Percentiles rank a stretch among this genome's conserved stretches.
phyloP scores from a whole-genome alignment of 108 stramenopile species.

The Cylindrotheca closterium region DNA sequence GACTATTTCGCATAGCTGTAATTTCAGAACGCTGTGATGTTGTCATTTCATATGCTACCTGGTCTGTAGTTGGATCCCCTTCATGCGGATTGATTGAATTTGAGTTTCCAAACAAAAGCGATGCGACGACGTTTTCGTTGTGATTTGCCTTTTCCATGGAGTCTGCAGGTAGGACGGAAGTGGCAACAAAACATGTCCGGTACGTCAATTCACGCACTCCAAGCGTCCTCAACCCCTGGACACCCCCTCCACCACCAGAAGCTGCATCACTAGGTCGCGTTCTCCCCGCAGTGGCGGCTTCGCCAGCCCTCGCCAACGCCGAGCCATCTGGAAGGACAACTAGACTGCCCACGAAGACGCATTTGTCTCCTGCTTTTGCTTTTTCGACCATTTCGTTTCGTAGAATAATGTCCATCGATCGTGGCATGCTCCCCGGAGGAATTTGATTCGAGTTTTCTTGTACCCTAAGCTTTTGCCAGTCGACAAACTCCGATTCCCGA shows the following conservation, averaged over 20 bases:
- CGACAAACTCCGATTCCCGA: slow-evolving; percentile 78
- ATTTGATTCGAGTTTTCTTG: slow-evolving; percentile 98
- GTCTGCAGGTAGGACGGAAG: slow-evolving; percentile 76
- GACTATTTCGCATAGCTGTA: slow-evolving; percentile 67
- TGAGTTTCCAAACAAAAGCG: slow-evolving; percentile 25
- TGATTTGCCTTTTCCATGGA: slow-evolving; percentile 32
- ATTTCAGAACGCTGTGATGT: slow-evolving; percentile 87
- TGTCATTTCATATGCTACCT: slow-evolving; percentile 86
- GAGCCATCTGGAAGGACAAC: slow-evolving; percentile 94
- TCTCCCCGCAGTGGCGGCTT: slow-evolving; percentile 44
- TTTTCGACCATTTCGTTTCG: slow-evolving; percentile 97
- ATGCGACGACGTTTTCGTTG: slow-evolving; percentile 46
- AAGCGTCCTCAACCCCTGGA: slow-evolving; percentile 85
- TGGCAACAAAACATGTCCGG: slow-evolving; percentile 92
- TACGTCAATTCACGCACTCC: slow-evolving; percentile 98
- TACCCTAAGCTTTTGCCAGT: slow-evolving; percentile 97
- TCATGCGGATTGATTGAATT: slow-evolving; percentile 6
- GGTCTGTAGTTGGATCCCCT: slow-evolving; percentile 67
- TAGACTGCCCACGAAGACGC: slow-evolving; percentile 87
- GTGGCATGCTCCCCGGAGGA: slow-evolving; percentile 97
- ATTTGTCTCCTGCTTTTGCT: slow-evolving; percentile 96
- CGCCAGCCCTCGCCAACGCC: slow-evolving; percentile 87
- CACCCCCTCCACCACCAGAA: slow-evolving; percentile 80
- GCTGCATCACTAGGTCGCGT: slow-evolving; percentile 50
- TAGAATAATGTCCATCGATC: slow-evolving; percentile 92